A percentile compares a stretch with the other conserved stretches of the same genome.
These are phyloP conservation scores for Cladosporium sp. DNA, from an alignment of 2,329 filamentous ascomycete genomes.

Conservation along the genomic window DNA sequence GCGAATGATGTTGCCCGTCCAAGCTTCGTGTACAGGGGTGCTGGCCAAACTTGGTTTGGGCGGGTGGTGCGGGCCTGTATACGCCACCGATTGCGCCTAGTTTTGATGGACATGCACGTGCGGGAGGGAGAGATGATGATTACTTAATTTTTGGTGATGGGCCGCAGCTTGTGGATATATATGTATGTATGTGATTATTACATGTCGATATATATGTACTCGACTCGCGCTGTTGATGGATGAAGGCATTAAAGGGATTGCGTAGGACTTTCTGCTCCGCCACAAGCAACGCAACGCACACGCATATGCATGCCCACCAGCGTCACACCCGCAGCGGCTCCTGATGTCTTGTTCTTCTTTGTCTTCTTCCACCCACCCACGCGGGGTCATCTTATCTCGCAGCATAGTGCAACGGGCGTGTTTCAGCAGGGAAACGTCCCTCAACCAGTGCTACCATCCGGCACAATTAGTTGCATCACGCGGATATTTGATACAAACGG, in stretches of 20 bases:
- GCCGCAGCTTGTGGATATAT: not conserved
- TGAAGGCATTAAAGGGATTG: not conserved
- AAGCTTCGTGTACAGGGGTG: slow-evolving; percentile 8
- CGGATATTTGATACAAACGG: not conserved
- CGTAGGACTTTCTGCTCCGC: slow-evolving; percentile 2
- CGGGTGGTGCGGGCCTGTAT: not conserved
- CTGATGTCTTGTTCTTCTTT: not conserved
- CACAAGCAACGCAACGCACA: not conserved
- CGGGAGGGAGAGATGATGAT: not conserved
- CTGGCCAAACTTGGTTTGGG: not conserved
- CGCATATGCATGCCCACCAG: not conserved
- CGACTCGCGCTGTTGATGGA: not conserved
- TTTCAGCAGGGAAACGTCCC: not conserved
- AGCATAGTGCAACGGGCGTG: not conserved
- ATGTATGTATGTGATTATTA: not conserved
- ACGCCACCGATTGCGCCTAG: not conserved
- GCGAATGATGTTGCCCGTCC: slow-evolving; percentile 5
- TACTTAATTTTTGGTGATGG: not conserved
- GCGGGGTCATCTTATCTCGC: not conserved
- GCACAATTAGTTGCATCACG: not conserved
- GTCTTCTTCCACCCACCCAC: not conserved
- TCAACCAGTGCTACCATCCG: not conserved
- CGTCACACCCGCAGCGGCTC: not conserved
- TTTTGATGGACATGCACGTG: not conserved
- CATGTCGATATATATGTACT: not conserved